These are phyloP conservation scores for Phytophthora idaei DNA, from an alignment of 352 stramenopile species.

Conservation along the genomic window DNA sequence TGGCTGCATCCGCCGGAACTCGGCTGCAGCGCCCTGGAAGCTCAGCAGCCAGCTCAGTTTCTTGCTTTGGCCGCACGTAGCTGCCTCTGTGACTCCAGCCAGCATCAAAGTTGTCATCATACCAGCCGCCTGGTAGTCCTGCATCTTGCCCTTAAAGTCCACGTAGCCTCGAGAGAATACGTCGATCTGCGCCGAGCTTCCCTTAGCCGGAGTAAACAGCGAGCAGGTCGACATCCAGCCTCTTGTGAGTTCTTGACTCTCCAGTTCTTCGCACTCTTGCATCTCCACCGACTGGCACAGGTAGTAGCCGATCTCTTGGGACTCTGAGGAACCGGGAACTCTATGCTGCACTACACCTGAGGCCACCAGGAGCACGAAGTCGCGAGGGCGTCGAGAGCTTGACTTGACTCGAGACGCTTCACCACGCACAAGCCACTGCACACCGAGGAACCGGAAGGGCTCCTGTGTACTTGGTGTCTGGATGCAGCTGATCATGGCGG, in stretches of 20 bases:
- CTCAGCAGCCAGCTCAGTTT: conserved; percentile 57
- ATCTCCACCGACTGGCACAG: conserved; percentile 33
- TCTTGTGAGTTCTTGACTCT: conserved; percentile 8
- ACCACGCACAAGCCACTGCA: conserved; percentile 40
- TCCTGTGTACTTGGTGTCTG: conserved; percentile 19
- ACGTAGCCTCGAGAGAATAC: conserved; percentile 31
- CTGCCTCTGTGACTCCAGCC: conserved; percentile 32
- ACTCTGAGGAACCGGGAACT: conserved; percentile 1
- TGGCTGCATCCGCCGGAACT: conserved; percentile 26
- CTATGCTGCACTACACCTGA: conserved; percentile 31
- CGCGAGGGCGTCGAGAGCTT: conserved; percentile 23
- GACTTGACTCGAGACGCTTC: conserved; percentile 29
- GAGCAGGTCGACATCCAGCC: conserved; percentile 40
- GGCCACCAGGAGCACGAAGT: conserved; percentile 43
- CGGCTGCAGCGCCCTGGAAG: conserved; percentile 16
- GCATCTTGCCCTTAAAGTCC: conserved; percentile 36
- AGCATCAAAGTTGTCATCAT: conserved; percentile 33
- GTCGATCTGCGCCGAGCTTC: conserved; percentile 13
- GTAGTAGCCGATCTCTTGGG: conserved; percentile 29
- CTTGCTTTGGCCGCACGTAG: conserved; percentile 59
- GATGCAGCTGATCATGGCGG: conserved; percentile 32
- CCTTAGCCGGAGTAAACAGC: conserved; percentile 25
- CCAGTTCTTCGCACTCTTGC: conserved; percentile 15
- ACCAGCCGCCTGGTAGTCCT: conserved; percentile 33
- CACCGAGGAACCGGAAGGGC: conserved; percentile 39